Evolutionary conservation across 176 grass and related monocot species (phyloP).

Genomic region (Raddia guianensis): DNA sequence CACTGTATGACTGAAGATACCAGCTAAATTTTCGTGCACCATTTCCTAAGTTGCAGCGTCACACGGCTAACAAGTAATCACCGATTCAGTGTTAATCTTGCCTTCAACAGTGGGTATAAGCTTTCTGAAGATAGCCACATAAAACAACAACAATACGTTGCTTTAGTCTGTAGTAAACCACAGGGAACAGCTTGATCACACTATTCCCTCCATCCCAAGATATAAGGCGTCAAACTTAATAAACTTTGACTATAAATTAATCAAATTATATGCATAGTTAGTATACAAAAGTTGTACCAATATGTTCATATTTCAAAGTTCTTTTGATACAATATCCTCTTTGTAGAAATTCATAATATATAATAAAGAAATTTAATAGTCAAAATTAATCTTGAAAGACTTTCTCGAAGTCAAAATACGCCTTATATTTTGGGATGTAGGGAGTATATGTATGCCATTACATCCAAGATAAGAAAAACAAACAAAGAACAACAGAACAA

Average conservation of each 20-base stretch:
- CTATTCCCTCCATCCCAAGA: no score
- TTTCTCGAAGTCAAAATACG: no score
- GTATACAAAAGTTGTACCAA: no score
- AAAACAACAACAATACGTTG: neutral
- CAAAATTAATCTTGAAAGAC: no score
- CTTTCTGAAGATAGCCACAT: neutral
- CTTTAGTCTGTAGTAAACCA: neutral
- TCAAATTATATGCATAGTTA: no score
- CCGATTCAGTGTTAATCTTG: neutral
- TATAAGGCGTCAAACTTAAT: no score
- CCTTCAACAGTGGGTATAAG: neutral
- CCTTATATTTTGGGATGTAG: no score
- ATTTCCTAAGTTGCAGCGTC: neutral
- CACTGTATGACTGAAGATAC: neutral
- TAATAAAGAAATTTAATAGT: no score
- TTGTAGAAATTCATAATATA: no score
- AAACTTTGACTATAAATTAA: no score
- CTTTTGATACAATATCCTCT: no score
- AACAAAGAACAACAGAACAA: neutral
- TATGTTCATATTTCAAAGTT: no score
- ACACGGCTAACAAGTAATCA: neutral
- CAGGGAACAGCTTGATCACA: neutral
- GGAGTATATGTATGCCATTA: neutral
- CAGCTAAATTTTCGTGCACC: neutral
- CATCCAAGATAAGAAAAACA: neutral